Evolutionary conservation across 192 early-diverging fungal species (phyloP), one percentile per base, ranked within the genome.

Genomic region (Backusella morwellensis): DNA sequence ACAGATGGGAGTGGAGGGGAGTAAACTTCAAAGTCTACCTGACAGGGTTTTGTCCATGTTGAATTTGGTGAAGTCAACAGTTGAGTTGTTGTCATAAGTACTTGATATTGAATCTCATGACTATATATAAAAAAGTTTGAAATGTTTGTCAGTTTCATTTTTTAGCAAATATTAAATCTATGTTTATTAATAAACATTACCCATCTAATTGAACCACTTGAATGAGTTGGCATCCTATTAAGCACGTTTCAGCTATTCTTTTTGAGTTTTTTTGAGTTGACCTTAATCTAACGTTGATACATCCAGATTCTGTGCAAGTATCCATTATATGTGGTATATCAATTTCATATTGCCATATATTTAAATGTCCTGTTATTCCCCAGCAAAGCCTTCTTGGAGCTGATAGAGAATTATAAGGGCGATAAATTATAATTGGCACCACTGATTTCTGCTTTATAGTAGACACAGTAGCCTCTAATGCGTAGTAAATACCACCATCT

Each of bases 31-130:
- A 63, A 29, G 23, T 63, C 56, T 12, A 63, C 11, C 1, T 63
- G 56, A 26, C 56, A 63, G 11, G 21, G 23, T 29, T 63, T 63
- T 3, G 2, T 14, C 56, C 56, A 63, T 29, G 23, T 29, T 63
- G 26, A 26, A 26, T 63, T 63, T 8, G 56, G 56, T 29, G 23
- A 63, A 63, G 56, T 63, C 23, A 63, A 29, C 9, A 63, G 23
- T 3, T 63, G 56, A n/a, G 56, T 63, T 29, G 56, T 29, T 63
- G 56, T 7, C 23, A 26, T 63, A 29, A 63, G 26, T 2, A 63
- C 56, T 63, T 63, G 56, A 63, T 63, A 63, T 63, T 63, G 56
- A n/a, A 63, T 63, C 2, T 63, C 23, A 63, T 63, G 11, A 63
- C 56, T 63, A 3, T 29, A 63, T 6, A 32, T 32, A 32, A 63